Evolutionary conservation across 805 yeast species (phyloP).

Genomic region (Nakazawaea anatomiae): DNA sequence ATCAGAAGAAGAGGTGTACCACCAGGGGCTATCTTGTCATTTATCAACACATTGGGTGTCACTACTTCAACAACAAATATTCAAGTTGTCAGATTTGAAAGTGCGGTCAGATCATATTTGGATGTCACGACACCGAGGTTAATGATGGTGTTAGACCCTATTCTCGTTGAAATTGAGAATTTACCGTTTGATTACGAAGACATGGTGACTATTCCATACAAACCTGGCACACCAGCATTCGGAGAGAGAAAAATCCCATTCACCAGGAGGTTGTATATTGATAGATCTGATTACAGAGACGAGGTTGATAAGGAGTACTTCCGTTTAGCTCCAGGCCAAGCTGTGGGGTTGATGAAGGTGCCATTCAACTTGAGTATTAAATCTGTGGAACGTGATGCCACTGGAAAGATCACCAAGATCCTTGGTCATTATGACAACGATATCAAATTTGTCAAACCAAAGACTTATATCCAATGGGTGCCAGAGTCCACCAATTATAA

Average conservation of each 20-base stretch:
- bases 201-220: conserved; percentile 73
- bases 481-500: conserved; percentile 58
- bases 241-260: conserved; percentile 75
- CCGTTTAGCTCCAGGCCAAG: conserved; percentile 89
- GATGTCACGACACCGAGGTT: conserved; percentile 91
- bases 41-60: conserved; percentile 93
- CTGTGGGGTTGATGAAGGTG: conserved; percentile 91
- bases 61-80: conserved; percentile 91
- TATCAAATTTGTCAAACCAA: conserved; percentile 64
- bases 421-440: conserved; percentile 73
- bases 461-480: conserved; percentile 96
- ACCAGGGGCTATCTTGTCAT: conserved; percentile 93
- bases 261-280: conserved; percentile 75
- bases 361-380: conserved; percentile 76
- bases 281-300: conserved; percentile 80
- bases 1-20: conserved; percentile 97
- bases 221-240: conserved; percentile 74
- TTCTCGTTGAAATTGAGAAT: conserved; percentile 78
- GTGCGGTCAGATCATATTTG: conserved; percentile 78
- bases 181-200: conserved; percentile 70
- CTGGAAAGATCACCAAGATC: conserved; percentile 63
- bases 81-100: conserved; percentile 85
- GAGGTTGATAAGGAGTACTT: conserved; percentile 67
- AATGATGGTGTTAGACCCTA: conserved; percentile 88
- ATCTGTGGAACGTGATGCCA: conserved; percentile 54